Evolutionary conservation across 768 basidiomycete species (phyloP).

Genomic region (Hygrophorus russula): DNA sequence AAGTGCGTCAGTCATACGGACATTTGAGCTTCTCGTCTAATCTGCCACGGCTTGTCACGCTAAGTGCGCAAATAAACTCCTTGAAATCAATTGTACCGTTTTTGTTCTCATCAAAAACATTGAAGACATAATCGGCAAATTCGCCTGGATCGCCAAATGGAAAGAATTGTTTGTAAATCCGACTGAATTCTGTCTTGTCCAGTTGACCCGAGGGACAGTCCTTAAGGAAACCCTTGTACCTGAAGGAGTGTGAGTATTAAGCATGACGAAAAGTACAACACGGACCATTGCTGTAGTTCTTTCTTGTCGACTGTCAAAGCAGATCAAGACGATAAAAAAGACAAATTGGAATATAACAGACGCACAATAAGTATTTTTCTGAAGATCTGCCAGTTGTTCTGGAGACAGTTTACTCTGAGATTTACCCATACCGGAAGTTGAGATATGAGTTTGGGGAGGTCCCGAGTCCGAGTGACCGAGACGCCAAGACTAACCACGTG

Average conservation of each 20-base stretch:
- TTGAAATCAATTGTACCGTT: conserved; percentile 98
- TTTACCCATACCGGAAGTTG: conserved; percentile 74
- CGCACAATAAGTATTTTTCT: conserved; percentile 97
- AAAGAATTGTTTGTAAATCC: conserved; percentile 99
- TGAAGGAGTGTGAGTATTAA: conserved; percentile 20
- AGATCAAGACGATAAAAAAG: conserved; percentile 8
- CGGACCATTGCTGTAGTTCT: conserved; percentile 89
- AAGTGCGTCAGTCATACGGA: conserved; percentile 27
- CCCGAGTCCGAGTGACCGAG: neutral
- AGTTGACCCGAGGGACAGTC: conserved; percentile 97
- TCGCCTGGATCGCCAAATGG: conserved; percentile 96
- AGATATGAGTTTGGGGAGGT: conserved; percentile 12
- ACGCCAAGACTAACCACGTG: neutral
- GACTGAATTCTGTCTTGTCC: conserved; percentile 89
- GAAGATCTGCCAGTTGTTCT: conserved; percentile 89
- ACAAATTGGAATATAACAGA: conserved; percentile 9
- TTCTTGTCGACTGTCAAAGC: conserved; percentile 74
- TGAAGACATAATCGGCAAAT: conserved; percentile 98
- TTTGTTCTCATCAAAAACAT: conserved; percentile 92
- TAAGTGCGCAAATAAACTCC: conserved; percentile 97
- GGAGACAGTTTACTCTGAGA: conserved; percentile 91
- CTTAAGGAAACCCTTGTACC: conserved; percentile 99
- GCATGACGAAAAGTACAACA: conserved; percentile 6
- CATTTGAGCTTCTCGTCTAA: conserved; percentile 98
- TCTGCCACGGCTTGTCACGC: conserved; percentile 85